These are phyloP conservation scores for Fomitopsis schrenkii DNA, from an alignment of 1,284 basidiomycete genomes.

Conservation along the genomic window DNA sequence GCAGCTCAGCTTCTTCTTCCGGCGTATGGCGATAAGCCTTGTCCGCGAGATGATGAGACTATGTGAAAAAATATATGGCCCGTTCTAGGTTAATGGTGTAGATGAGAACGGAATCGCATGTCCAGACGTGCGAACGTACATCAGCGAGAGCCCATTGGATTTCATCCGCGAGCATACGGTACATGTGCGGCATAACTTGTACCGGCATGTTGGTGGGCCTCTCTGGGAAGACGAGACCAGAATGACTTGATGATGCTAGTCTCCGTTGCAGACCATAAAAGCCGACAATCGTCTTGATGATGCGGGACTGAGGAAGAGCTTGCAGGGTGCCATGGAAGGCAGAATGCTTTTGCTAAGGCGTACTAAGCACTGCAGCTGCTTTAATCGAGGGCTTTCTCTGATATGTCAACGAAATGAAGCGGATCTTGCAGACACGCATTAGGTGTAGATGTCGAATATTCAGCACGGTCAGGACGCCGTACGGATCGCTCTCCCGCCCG, in stretches of 20 bases:
- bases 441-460: constrained; percentile 79
- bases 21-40: constrained; percentile 51
- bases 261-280: too few relatives aligned
- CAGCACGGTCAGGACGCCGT: constrained; percentile 77
- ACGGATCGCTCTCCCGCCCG: constrained; percentile 85
- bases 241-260: constrained; percentile 30
- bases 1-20: constrained; percentile 52
- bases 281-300: constrained; percentile 20
- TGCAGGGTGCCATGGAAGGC: constrained; percentile 50
- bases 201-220: constrained; percentile 91
- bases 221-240: constrained; percentile 83
- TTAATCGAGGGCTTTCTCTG: constrained; percentile 71
- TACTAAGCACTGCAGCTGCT: constrained; percentile 58
- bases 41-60: constrained; percentile 72
- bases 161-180: constrained; percentile 81
- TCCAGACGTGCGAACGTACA: constrained; percentile 34
- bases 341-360: constrained; percentile 36
- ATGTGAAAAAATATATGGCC: constrained; percentile 69
- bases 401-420: background rate
- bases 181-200: constrained; percentile 87
- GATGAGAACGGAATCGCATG: background rate
- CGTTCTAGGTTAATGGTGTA: constrained; percentile 39
- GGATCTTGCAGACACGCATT: constrained; percentile 36
- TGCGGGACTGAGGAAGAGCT: constrained; percentile 41
- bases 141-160: constrained; percentile 65